Evolutionary conservation across 2,329 filamentous ascomycete species (phyloP).

Genomic region (Chaetomium globosum): DNA sequence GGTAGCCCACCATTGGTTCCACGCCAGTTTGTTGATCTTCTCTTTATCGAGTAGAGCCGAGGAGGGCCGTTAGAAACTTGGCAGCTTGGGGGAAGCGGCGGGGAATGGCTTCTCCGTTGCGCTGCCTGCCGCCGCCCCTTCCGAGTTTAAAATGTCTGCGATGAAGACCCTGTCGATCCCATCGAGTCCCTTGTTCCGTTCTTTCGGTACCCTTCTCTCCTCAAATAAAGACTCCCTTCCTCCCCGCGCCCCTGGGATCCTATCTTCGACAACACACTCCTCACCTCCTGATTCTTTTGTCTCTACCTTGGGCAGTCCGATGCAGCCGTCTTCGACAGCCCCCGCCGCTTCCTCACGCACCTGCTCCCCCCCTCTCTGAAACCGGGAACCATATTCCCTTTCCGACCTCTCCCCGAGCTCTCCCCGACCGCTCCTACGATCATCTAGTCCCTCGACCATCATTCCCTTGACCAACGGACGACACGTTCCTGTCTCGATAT

Average conservation of each 20-base stretch:
- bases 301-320: not conserved
- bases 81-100: conserved; percentile 1
- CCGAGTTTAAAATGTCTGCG: not conserved
- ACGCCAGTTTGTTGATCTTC: conserved; percentile 8
- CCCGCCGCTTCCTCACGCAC: not conserved
- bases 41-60: conserved; percentile 4
- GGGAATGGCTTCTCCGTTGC: not conserved
- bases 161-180: conserved; percentile 8
- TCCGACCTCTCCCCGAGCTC: no score
- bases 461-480: not conserved
- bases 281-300: not conserved
- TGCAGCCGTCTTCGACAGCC: not conserved
- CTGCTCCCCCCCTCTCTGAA: not conserved
- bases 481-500: not conserved
- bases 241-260: not conserved
- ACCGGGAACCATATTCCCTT: not conserved
- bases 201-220: not conserved
- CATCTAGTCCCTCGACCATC: not conserved
- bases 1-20: not conserved
- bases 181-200: not conserved
- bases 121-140: not conserved
- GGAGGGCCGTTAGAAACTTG: not conserved
- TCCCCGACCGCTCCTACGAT: not conserved
- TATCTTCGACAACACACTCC: not conserved
- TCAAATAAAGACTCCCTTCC: not conserved